A percentile compares a stretch with the other conserved stretches of the same genome.
Conservation (phyloP, 2,329 filamentous ascomycete species). For the Diaporthe sp. region DNA sequence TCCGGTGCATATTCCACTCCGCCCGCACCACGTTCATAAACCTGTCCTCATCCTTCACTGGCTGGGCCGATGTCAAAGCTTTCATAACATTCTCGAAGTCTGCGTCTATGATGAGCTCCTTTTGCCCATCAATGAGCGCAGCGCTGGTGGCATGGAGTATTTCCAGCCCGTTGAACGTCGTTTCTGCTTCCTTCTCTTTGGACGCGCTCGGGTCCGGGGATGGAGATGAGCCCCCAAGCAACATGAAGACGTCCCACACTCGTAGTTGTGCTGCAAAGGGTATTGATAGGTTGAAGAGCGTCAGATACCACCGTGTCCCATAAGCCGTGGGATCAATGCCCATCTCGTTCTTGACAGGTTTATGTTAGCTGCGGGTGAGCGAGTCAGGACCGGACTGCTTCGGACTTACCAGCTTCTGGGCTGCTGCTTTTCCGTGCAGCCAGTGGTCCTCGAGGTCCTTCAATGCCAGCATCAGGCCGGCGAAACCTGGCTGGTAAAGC, state of each 20-base stretch:
- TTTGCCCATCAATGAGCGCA: conserved; percentile 89
- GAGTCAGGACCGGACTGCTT: neutral
- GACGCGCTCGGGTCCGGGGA: neutral
- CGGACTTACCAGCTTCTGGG: conserved; percentile 79
- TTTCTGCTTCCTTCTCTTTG: conserved; percentile 34
- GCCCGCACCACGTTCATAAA: conserved; percentile 83
- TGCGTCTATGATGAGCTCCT: conserved; percentile 88
- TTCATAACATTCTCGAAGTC: conserved; percentile 99
- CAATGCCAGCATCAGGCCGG: conserved; percentile 87
- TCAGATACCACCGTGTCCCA: conserved; percentile 96
- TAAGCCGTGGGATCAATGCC: conserved; percentile 91
- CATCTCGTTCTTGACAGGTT: conserved; percentile 72
- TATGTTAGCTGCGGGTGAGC: conserved; percentile 37
- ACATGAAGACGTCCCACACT: conserved; percentile 98
- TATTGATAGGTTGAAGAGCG: conserved; percentile 96
- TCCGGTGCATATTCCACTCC: conserved; percentile 81
- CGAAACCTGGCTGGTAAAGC: conserved; percentile 87
- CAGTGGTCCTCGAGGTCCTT: conserved; percentile 88
- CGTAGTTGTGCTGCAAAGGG: conserved; percentile 94
- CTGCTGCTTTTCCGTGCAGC: conserved; percentile 84
- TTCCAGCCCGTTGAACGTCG: conserved; percentile 73
- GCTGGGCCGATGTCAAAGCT: conserved; percentile 92
- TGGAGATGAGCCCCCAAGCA: conserved; percentile 82
- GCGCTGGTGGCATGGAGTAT: conserved; percentile 91
- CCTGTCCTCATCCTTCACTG: conserved; percentile 92